Percentiles rank a stretch among this genome's conserved stretches.
phyloP scores from a whole-genome alignment of 306 rosid genomes.

The Purshia tridentata region DNA sequence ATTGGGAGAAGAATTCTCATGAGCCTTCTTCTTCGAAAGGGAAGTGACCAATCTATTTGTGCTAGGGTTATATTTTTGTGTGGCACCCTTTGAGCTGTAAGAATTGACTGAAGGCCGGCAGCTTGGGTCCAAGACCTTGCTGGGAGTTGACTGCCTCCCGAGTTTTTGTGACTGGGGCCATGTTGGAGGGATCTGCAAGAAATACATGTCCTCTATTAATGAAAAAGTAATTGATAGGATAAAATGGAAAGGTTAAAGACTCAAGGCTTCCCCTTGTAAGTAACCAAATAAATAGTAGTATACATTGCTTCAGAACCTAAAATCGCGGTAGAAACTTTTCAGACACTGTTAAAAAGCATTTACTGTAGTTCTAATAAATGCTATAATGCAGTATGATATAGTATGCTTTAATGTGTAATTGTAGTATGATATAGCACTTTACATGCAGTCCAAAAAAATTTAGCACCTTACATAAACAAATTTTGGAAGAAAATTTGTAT shows the following conservation, averaged over 20 bases:
- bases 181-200: conserved; percentile 44
- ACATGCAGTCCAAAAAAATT: no score
- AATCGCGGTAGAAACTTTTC: not conserved
- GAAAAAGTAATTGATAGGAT: conserved; percentile 1
- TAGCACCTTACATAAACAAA: not conserved
- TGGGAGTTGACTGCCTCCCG: conserved; percentile 40
- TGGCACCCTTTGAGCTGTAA: conserved; percentile 31
- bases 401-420: not conserved
- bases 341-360: not conserved
- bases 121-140: conserved; percentile 28
- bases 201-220: not conserved
- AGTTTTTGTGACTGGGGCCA: conserved; percentile 44
- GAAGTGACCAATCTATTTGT: conserved; percentile 38
- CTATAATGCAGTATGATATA: not conserved
- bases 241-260: not conserved
- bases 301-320: not conserved
- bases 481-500: conserved; percentile 10
- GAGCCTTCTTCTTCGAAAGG: conserved; percentile 37
- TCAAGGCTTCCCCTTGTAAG: no score
- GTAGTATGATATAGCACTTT: not conserved
- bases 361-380: not conserved
- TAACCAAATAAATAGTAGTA: not conserved
- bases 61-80: conserved; percentile 30
- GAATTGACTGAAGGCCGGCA: conserved; percentile 41
- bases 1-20: conserved; percentile 79